Percentiles rank a stretch among this genome's conserved stretches.
These are phyloP conservation scores for Populus hybrid DNA, from an alignment of 441 rosid species.

Conservation along the genomic window DNA sequence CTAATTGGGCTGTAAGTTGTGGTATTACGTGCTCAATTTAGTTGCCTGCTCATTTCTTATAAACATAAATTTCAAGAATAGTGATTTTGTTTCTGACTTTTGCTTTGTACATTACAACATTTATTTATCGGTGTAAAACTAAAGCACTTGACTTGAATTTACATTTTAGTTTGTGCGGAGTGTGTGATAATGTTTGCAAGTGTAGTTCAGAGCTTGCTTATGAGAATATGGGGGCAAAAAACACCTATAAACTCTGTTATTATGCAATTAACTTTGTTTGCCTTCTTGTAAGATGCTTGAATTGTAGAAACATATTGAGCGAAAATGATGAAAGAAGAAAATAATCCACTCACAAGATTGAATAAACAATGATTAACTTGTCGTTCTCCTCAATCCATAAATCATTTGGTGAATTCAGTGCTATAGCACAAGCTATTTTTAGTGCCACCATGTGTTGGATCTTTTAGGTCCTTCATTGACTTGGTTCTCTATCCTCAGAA, in stretches of 20 bases:
- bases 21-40: not conserved
- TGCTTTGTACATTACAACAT: not conserved
- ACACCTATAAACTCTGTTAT: not conserved
- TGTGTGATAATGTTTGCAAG: not conserved
- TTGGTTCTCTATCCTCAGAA: not conserved
- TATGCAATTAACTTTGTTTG: not conserved
- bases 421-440: not conserved
- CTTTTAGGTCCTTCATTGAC: not conserved
- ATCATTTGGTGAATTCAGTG: not conserved
- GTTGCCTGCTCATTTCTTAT: not conserved
- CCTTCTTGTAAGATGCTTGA: not conserved
- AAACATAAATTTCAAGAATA: not conserved
- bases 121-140: not conserved
- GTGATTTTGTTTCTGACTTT: not conserved
- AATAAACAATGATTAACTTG: not conserved
- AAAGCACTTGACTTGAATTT: not conserved
- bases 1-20: slow-evolving; percentile 88
- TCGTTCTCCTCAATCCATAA: not conserved
- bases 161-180: not conserved
- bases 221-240: not conserved
- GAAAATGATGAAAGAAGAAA: not conserved
- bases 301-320: not conserved
- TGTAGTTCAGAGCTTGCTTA: not conserved
- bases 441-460: not conserved
- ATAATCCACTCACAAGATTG: not conserved